A percentile compares a stretch with the other conserved stretches of the same genome.
Evolutionary conservation across 176 grass and related monocot genomes (phyloP).

Genomic region (Aegilops bicornis): DNA sequence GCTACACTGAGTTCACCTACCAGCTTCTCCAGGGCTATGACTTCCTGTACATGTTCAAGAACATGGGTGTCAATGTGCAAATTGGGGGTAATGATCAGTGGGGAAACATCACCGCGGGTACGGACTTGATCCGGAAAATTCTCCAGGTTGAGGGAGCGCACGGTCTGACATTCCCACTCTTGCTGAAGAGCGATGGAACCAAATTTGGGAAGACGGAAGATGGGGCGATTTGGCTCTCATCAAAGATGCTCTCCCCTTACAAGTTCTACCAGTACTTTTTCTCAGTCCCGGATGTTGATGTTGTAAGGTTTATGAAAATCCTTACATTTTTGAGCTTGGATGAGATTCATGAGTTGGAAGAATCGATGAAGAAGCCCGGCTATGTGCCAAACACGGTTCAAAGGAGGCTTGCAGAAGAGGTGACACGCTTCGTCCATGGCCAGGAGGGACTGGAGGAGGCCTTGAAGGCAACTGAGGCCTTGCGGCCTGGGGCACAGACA

Average conservation of each 20-base stretch:
- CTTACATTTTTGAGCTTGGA: constrained; percentile 77
- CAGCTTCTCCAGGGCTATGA: constrained; percentile 97
- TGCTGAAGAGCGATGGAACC: constrained; percentile 84
- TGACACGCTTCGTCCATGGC: constrained; percentile 87
- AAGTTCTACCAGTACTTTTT: constrained; percentile 96
- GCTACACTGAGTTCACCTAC: constrained; percentile 95
- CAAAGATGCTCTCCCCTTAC: constrained; percentile 78
- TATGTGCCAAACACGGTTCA: constrained; percentile 81
- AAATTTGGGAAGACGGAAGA: constrained; percentile 95
- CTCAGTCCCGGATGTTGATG: constrained; percentile 72
- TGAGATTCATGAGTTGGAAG: constrained; percentile 78
- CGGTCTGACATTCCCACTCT: constrained; percentile 79
- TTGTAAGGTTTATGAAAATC: constrained; percentile 77
- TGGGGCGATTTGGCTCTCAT: constrained; percentile 81
- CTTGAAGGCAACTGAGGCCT: constrained; percentile 78
- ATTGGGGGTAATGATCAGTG: constrained; percentile 98
- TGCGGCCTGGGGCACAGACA: constrained; percentile 74
- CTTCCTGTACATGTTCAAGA: constrained; percentile 81
- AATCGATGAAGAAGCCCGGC: constrained; percentile 69
- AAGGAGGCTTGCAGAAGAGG: constrained; percentile 86
- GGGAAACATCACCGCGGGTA: constrained; percentile 87
- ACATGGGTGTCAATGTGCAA: constrained; percentile 89
- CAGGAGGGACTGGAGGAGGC: constrained; percentile 80
- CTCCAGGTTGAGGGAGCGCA: constrained; percentile 87
- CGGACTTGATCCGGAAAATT: constrained; percentile 87